Percentiles rank a stretch among this genome's conserved stretches.
Evolutionary conservation across 2,329 filamentous ascomycete genomes (phyloP).

Genomic region (Ophiosphaerella korrae): DNA sequence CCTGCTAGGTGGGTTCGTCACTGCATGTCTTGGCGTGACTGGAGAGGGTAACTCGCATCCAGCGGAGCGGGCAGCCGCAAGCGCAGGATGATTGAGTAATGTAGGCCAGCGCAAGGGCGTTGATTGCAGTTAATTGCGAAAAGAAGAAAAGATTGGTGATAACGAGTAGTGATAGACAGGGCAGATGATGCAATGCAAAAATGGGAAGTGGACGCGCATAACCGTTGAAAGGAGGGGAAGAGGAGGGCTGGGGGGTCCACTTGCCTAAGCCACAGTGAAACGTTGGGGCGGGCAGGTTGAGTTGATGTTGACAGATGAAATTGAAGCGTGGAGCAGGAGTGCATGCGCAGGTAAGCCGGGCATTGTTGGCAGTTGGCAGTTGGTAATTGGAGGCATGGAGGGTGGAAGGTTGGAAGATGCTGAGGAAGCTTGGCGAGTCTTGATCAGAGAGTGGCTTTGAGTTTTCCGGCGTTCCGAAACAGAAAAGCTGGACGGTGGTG

Average conservation of each 20-base stretch:
- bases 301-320: too few species aligned
- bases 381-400: too few species aligned
- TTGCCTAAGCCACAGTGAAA: slow-evolving; percentile 20
- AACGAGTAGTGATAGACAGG: background rate
- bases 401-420: too few species aligned
- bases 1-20: slow-evolving; percentile 25
- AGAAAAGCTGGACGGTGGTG: background rate
- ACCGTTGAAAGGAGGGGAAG: slow-evolving; percentile 7
- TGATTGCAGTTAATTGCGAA: slow-evolving; percentile 1
- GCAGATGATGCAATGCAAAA: background rate
- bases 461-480: background rate
- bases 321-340: background rate
- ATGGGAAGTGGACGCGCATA: slow-evolving; percentile 4
- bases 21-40: slow-evolving; percentile 39
- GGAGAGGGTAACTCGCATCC: slow-evolving; percentile 27
- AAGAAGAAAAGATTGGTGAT: slow-evolving; percentile 1
- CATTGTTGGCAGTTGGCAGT: too few species aligned
- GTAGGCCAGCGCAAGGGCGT: slow-evolving; percentile 4
- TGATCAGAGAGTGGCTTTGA: slow-evolving; percentile 6
- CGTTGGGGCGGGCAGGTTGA: slow-evolving; percentile 10
- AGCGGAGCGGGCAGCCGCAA: slow-evolving; percentile 17
- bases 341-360: slow-evolving; percentile 15
- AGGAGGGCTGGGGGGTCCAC: background rate
- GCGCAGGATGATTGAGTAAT: background rate
- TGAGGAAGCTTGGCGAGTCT: slow-evolving; percentile 35